Base-by-base conservation (phyloP, 306 rosid species). In the Senna siamea region DNA sequence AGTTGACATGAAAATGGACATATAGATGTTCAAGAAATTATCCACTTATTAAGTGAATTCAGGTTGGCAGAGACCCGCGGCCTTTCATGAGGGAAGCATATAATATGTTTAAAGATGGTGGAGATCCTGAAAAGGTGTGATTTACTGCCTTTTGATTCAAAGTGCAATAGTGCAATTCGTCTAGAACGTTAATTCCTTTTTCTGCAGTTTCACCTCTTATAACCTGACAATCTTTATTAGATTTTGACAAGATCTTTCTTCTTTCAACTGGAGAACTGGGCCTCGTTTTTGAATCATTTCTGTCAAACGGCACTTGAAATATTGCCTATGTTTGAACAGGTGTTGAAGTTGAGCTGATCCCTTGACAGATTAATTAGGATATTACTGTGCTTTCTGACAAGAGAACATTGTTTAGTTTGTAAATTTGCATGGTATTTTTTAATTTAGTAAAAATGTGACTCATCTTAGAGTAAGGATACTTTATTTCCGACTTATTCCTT, bases 51-150 rank as follows among this genome's bases (percentile, higher is more conserved):
- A 20, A 26, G 67, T 83, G 78, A 64, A 73, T 85, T 79, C 83
- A 93, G 98, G 98, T 93, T 66, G 98, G 94, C 70, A 78, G 26
- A 66, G 97, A 93, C 67, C 72, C 88, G 47, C 79, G 98, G 46
- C 94, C 98, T 12, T 90, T 89, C 76, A 91, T 93, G 98, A 70
- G 87, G 52, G 90, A 84, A 74, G 84, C 91, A 69, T 89, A 91
- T 71, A 80, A 85, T 76, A 84, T 93, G 96, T 91, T 91, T 64
- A 93, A 81, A 84, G 89, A 89, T 54, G 94, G 94, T 17, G 97
- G 98, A 59, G 88, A 91, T 78, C 98, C 97, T 30, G 91, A 89
- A 63, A 84, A 89, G 89, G 98, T 88, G 35, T 12, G 76, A 47
- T 83, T 30, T 47, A 34, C 46, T 40, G 48, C 11, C 65, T 70